A percentile compares a stretch with the other conserved stretches of the same genome.
phyloP scores from a whole-genome alignment of 495 filamentous ascomycete species.

The Aspergillus nidulans region DNA sequence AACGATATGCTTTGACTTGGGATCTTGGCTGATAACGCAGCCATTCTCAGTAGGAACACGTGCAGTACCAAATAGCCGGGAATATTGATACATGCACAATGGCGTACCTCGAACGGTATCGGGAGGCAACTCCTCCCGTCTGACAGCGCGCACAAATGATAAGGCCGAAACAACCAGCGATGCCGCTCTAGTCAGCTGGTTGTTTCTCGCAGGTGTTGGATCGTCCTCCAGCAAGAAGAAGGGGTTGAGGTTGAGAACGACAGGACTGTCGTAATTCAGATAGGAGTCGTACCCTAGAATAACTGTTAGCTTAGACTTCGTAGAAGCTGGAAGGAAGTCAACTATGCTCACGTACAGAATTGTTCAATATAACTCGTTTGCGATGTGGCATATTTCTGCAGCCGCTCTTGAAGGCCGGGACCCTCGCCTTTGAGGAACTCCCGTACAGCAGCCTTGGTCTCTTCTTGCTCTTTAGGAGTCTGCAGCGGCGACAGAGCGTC shows the following conservation, averaged over 20 bases:
- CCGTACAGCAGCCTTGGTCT: conserved; percentile 72
- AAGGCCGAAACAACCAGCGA: conserved; percentile 87
- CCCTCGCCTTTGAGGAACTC: conserved; percentile 87
- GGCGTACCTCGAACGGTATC: conserved; percentile 80
- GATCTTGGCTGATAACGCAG: conserved; percentile 92
- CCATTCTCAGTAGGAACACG: conserved; percentile 92
- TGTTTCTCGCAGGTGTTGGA: conserved; percentile 89
- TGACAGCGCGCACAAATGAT: conserved; percentile 88
- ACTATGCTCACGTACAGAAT: conserved; percentile 68
- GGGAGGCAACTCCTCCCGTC: conserved; percentile 88
- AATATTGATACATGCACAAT: conserved; percentile 97
- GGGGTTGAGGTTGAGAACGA: conserved; percentile 94
- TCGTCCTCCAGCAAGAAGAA: conserved; percentile 98
- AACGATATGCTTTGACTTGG: conserved; percentile 83
- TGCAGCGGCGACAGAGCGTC: conserved; percentile 80
- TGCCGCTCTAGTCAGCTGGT: conserved; percentile 92
- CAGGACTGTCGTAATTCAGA: conserved; percentile 94
- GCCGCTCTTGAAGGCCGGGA: conserved; percentile 75
- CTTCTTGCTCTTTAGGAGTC: conserved; percentile 71
- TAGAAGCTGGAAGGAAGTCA: no score
- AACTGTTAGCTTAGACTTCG: conserved; percentile 3
- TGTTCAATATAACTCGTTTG: conserved; percentile 98
- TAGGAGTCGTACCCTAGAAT: conserved; percentile 94
- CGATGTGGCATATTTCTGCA: conserved; percentile 89
- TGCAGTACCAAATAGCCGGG: conserved; percentile 90